Evolutionary conservation across 306 rosid species (phyloP), one percentile per base, ranked within the genome.

Genomic region (Hippophae gyantsensis): DNA sequence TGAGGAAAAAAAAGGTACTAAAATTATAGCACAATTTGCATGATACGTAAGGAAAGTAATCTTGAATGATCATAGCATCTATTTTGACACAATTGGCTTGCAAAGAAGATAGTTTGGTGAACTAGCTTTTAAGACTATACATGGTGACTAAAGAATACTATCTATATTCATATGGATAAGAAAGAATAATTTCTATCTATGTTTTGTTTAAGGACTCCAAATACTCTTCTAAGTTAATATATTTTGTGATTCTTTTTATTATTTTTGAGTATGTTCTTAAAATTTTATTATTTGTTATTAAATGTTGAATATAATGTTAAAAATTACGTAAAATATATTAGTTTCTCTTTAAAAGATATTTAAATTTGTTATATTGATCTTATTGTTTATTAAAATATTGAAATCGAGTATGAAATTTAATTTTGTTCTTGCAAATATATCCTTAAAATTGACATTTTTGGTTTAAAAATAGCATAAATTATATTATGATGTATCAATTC

Each of bases 381-480:
- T 18, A 18, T 18, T 18, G 18, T 18, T 18, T 18, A 18, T 18
- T 18, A 18, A 18, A 18, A 18, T 18, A 18, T 18, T 18, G 18
- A 18, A 18, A 18, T 18, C 18, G 18, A 18, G 18, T 18, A 18
- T 18, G 18, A 0, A 18, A 18, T 45, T 45, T 1, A 3, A 18
- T 18, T 18, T 18, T 18, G 18, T 18, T 18, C 18, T 63, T 43
- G 27, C 63, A 74, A 71, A 62, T 57, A 69, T 47, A 63, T 69
- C 12, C 64, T 58, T 63, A 63, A 41, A 54, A 62, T 52, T 32
- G 67, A 70, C 52, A 69, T 51, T 42, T 65, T 70, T 7, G 65
- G 64, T 42, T 32, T 63, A 42, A 90, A 86, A 77, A 83, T 83
- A 63, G 47, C 77, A 51, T 71, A n/a, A n/a, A n/a, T n/a, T n/a